Conservation (phyloP, 2,329 filamentous ascomycete genomes). For the Cladophialophora chaetospira region DNA sequence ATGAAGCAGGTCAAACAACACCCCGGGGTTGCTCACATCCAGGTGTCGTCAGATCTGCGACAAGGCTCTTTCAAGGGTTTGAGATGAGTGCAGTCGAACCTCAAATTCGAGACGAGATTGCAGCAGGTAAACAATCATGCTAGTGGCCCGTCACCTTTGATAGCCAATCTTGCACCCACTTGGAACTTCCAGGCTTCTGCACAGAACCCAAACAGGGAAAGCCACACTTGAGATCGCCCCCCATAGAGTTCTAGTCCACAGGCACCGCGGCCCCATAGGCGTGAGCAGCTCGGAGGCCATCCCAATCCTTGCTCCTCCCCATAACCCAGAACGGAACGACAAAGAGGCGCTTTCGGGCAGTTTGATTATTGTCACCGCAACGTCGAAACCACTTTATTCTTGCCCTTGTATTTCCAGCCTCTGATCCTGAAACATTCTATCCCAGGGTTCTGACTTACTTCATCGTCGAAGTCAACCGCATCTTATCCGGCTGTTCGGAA, state of each 20-base stretch:
- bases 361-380: conserved; percentile 22
- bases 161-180: conserved; percentile 13
- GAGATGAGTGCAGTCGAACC: neutral
- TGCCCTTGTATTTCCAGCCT: neutral
- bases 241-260: conserved; percentile 5
- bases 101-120: conserved; percentile 20
- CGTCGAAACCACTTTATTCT: conserved; percentile 9
- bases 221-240: conserved; percentile 11
- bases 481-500: conserved; percentile 17
- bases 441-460: conserved; percentile 6
- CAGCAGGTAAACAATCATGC: neutral
- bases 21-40: conserved; percentile 4
- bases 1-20: neutral
- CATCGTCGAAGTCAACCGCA: neutral
- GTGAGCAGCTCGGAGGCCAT: neutral
- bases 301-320: neutral
- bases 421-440: conserved; percentile 4
- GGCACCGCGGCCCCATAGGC: conserved; percentile 9
- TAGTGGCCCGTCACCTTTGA: conserved; percentile 8
- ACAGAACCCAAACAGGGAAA: conserved; percentile 10
- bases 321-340: conserved; percentile 11
- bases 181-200: conserved; percentile 1
- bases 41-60: neutral
- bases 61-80: neutral
- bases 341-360: conserved; percentile 8